These are phyloP conservation scores for Sporothrix globosa DNA, from an alignment of 2,329 filamentous ascomycete genomes.

Conservation along the genomic window DNA sequence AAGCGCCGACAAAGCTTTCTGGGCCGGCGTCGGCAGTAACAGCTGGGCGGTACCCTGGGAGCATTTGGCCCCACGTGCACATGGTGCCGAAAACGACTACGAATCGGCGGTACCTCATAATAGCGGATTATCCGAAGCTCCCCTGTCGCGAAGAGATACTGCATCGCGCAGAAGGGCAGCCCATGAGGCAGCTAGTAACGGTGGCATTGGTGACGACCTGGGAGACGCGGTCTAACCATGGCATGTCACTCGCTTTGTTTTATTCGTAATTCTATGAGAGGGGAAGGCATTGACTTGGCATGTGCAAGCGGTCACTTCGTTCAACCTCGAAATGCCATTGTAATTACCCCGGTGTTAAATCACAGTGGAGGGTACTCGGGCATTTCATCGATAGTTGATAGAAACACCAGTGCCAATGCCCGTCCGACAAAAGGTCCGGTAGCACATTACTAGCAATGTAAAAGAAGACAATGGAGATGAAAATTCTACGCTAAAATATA, in stretches of 20 bases:
- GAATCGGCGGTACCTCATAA: background rate
- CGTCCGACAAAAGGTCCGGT: too few species aligned
- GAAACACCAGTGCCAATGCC: too few species aligned
- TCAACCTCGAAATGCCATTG: too few species aligned
- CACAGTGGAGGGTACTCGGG: too few species aligned
- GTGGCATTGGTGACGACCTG: background rate
- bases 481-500: background rate
- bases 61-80: background rate
- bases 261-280: background rate
- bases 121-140: background rate
- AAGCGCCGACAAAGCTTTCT: slow-evolving; percentile 69
- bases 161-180: background rate
- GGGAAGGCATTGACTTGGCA: too few species aligned
- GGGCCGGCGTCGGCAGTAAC: slow-evolving; percentile 69
- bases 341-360: too few species aligned
- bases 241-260: background rate
- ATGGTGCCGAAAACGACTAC: slow-evolving; percentile 42
- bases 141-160: background rate
- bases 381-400: too few species aligned
- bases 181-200: background rate
- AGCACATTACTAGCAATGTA: background rate
- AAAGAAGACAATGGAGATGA: too few species aligned
- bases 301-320: too few species aligned
- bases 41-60: slow-evolving; percentile 51
- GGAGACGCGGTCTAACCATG: background rate